Conservation (phyloP, 2,329 filamentous ascomycete genomes). For the Aspergillus nomiae region DNA sequence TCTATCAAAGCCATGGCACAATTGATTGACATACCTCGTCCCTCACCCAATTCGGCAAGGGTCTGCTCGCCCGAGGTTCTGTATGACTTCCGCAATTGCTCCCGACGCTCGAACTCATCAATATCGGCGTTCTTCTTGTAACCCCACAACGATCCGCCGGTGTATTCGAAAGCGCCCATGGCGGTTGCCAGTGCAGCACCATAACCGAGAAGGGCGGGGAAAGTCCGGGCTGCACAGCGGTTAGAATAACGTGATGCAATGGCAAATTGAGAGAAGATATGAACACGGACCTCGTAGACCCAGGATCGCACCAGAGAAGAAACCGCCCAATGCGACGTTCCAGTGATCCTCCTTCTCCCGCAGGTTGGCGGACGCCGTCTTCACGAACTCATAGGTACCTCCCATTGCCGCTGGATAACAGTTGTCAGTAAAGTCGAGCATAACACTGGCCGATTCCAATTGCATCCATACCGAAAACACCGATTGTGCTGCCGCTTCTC, state of each 20-base stretch:
- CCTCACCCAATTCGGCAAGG: slow-evolving; percentile 78
- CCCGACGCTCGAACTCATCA: slow-evolving; percentile 76
- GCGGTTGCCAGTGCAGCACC: slow-evolving; percentile 61
- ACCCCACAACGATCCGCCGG: slow-evolving; percentile 63
- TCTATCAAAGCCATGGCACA: not conserved
- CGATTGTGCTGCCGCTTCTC: slow-evolving; percentile 73
- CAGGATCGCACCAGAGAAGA: slow-evolving; percentile 71
- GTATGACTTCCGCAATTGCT: slow-evolving; percentile 71
- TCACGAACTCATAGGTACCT: slow-evolving; percentile 76
- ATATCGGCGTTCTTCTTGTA: slow-evolving; percentile 58
- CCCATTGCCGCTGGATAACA: slow-evolving; percentile 65
- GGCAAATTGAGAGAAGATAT: not conserved
- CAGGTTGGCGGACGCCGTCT: slow-evolving; percentile 77
- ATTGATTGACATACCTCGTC: slow-evolving; percentile 66
- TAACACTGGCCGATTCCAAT: not conserved
- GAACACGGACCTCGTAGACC: slow-evolving; percentile 68
- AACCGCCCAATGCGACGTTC: slow-evolving; percentile 75
- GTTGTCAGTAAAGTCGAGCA: slow-evolving; percentile 13
- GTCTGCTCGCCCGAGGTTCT: slow-evolving; percentile 78
- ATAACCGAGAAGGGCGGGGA: slow-evolving; percentile 71
- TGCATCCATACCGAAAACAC: slow-evolving; percentile 59
- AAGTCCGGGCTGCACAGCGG: slow-evolving; percentile 56
- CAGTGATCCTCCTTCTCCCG: slow-evolving; percentile 79
- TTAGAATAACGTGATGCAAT: slow-evolving; percentile 17
- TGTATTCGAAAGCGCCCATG: slow-evolving; percentile 68